These are phyloP conservation scores for Termitomyces sp. DNA, from an alignment of 768 basidiomycete genomes.

Conservation along the genomic window DNA sequence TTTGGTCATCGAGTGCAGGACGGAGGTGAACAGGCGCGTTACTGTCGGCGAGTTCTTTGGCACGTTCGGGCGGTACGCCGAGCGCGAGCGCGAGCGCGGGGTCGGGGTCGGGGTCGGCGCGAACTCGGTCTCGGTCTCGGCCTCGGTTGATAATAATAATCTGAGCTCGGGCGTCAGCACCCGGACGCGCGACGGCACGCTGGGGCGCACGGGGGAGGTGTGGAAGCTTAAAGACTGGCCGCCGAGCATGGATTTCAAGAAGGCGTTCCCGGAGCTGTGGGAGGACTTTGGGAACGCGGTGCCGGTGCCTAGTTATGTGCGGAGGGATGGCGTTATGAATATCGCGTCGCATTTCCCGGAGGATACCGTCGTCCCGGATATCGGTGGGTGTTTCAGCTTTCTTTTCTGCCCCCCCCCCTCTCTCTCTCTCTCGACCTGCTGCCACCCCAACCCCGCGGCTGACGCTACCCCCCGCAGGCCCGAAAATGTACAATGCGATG, in stretches of 20 bases:
- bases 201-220: neutral
- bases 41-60: constrained; percentile 78
- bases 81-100: no score
- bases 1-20: constrained; percentile 80
- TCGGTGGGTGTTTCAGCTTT: no score
- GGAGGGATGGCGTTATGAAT: constrained; percentile 85
- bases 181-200: neutral
- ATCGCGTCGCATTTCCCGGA: constrained; percentile 85
- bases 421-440: no score
- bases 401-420: no score
- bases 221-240: constrained; percentile 77
- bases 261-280: constrained; percentile 77
- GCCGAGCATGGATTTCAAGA: constrained; percentile 77
- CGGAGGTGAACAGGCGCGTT: constrained; percentile 52
- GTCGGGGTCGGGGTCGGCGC: no score
- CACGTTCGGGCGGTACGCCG: constrained; percentile 46
- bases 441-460: no score
- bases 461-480: no score
- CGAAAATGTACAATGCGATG: constrained; percentile 94
- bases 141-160: no score
- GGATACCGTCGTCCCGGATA: constrained; percentile 74
- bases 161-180: no score
- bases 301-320: constrained; percentile 86
- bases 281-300: constrained; percentile 80
- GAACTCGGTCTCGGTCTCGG: no score